Conservation (phyloP, 768 basidiomycete genomes). For the Amanita muscaria region DNA sequence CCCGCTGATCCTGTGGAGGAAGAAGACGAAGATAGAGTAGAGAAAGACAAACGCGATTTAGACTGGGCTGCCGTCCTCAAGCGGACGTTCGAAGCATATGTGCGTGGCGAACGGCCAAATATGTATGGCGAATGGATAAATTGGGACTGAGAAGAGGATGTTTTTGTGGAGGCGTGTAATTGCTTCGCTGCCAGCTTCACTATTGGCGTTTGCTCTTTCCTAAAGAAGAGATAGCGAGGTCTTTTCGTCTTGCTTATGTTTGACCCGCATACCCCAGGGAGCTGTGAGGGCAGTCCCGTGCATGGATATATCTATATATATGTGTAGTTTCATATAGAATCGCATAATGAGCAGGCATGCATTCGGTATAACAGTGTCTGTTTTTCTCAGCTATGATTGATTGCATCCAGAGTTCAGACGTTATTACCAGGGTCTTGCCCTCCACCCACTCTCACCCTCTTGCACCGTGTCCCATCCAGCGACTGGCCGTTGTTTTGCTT, state of each 20-base stretch:
- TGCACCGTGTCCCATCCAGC: no score
- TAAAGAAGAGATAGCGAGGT: neutral
- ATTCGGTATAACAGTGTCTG: neutral
- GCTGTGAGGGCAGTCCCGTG: neutral
- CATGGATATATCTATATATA: constrained; percentile 8
- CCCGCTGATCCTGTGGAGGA: neutral
- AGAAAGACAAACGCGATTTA: constrained; percentile 64
- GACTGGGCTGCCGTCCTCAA: constrained; percentile 88
- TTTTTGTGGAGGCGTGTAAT: no score
- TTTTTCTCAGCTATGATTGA: no score
- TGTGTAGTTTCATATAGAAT: constrained; percentile 3
- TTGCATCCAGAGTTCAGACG: no score
- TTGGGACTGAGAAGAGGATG: constrained; percentile 27
- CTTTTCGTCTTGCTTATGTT: neutral
- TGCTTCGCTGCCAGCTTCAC: no score
- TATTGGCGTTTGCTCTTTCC: neutral
- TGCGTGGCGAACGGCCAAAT: constrained; percentile 82
- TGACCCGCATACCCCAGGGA: constrained; percentile 3
- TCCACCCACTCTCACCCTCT: no score
- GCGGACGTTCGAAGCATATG: constrained; percentile 87
- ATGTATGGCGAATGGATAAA: constrained; percentile 80
- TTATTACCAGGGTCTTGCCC: no score
- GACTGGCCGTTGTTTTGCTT: neutral
- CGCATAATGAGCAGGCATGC: neutral
- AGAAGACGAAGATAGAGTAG: constrained; percentile 28